Evolutionary conservation across 805 yeast genomes (phyloP).

Genomic region (Cyberlindnera saturnus): DNA sequence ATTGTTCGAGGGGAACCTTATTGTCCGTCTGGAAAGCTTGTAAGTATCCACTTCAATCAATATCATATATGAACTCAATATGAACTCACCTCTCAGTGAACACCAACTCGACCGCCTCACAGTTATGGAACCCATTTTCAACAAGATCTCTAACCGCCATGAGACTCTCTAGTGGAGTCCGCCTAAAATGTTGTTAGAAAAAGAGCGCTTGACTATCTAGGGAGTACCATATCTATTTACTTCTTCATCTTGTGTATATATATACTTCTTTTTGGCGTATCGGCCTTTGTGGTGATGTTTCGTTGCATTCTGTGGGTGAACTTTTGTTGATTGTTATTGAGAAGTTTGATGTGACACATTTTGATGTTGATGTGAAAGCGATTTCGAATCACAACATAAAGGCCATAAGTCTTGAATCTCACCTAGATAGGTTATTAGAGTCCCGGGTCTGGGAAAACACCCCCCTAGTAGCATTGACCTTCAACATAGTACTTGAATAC

Average conservation of each 20-base stretch:
- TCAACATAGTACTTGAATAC: no score
- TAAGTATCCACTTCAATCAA: not conserved
- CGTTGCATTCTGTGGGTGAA: not conserved
- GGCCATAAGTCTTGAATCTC: no score
- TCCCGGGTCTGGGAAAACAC: no score
- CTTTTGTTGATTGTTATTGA: not conserved
- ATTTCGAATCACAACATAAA: no score
- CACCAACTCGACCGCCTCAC: not conserved
- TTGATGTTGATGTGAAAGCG: no score
- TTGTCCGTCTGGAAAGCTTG: not conserved
- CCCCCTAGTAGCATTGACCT: no score
- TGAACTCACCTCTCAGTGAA: not conserved
- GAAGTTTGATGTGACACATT: not conserved
- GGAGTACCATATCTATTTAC: not conserved
- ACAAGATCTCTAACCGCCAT: constrained; percentile 1
- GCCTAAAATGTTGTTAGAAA: constrained; percentile 1
- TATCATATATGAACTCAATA: not conserved
- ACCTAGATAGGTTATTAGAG: no score
- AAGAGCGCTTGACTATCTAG: not conserved
- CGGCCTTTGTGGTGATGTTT: not conserved
- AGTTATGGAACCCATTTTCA: constrained; percentile 4
- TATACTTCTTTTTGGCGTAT: not conserved
- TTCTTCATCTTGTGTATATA: not conserved
- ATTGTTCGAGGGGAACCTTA: constrained; percentile 13
- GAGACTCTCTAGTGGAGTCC: constrained; percentile 6